Evolutionary conservation across 2,329 filamentous ascomycete species (phyloP).

Genomic region (Penicillium sp.): DNA sequence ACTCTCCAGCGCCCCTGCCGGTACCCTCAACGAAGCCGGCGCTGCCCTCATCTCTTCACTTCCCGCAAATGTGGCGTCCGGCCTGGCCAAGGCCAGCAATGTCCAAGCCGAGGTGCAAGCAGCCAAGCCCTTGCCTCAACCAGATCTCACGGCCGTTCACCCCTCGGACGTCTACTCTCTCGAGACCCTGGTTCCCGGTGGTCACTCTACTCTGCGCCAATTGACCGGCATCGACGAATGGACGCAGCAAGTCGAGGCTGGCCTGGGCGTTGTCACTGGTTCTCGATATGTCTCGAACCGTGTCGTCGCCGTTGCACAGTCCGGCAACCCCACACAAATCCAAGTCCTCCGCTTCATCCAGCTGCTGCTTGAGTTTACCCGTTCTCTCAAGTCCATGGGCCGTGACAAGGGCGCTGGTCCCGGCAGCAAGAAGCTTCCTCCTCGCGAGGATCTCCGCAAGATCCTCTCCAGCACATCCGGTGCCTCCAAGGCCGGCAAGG

Average conservation of each 20-base stretch:
- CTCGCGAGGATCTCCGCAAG: slow-evolving; percentile 48
- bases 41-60: slow-evolving; percentile 52
- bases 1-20: slow-evolving; percentile 47
- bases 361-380: slow-evolving; percentile 51
- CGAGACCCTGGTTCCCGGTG: slow-evolving; percentile 50
- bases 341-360: slow-evolving; percentile 55
- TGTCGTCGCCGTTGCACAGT: slow-evolving; percentile 47
- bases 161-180: slow-evolving; percentile 55
- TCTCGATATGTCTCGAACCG: slow-evolving; percentile 54
- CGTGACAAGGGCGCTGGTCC: slow-evolving; percentile 36
- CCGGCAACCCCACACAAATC: slow-evolving; percentile 48
- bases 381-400: slow-evolving; percentile 41
- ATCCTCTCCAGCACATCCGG: slow-evolving; percentile 41
- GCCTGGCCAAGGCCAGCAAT: slow-evolving; percentile 41
- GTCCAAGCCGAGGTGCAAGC: slow-evolving; percentile 53
- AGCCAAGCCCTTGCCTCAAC: slow-evolving; percentile 53
- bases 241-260: slow-evolving; percentile 46
- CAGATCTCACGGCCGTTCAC: slow-evolving; percentile 51
- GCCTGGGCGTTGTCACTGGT: slow-evolving; percentile 44
- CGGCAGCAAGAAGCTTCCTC: slow-evolving; percentile 49
- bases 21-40: slow-evolving; percentile 47
- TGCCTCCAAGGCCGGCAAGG: slow-evolving; percentile 26
- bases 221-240: slow-evolving; percentile 53
- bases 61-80: slow-evolving; percentile 42
- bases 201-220: slow-evolving; percentile 48